Evolutionary conservation across 345 rosid species (phyloP), one percentile per base, ranked within the genome.

Genomic region (Eucalyptus erythrocorys): DNA sequence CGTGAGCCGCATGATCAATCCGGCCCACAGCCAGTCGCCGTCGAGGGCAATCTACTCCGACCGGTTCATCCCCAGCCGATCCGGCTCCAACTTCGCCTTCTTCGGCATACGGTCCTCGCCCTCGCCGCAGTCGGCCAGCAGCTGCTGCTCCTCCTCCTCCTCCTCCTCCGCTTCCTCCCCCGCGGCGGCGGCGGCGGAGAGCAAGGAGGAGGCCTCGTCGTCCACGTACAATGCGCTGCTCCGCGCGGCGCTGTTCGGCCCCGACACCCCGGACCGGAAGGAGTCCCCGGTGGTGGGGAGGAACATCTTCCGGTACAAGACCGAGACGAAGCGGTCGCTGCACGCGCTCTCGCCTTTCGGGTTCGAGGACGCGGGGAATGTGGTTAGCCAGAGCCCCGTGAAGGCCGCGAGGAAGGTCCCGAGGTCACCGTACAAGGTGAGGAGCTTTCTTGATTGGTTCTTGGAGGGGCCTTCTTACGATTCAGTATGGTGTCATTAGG

Each of bases 21-120:
- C 95, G 71, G 92, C 91, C 88, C 96, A 94, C 86, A 91, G 92
- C 66, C 92, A 89, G 12, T 94, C 97, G 10, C 99, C 99, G 27
- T 98, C 99, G 26, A 93, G 95, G 53, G 92, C 97, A 10, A 98
- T 98, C 59, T 96, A 92, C 94, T 98, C 99, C 82, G 99, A 97
- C 86, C 93, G 99, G 93, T 98, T 98, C 89, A 98, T 98, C 6
- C 99, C 99, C 34, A 94, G 98, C 91, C 96, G 99, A 95, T 95
- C 99, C 71, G 94, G 95, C 87, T 98, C 99, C 34, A 98, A 98
- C 91, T 97, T 97, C 88, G 96, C 94, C 5, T 96, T 98, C 42
- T 97, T 98, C 89, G 94, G 94, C 86, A 93, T 98, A 86, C 87
- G 92, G 21, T 57, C 95, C 43, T 90, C 95, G 40, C 91, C 94